Evolutionary conservation across 1,284 basidiomycete genomes (phyloP).

Genomic region (Ganoderma leucocontextum): DNA sequence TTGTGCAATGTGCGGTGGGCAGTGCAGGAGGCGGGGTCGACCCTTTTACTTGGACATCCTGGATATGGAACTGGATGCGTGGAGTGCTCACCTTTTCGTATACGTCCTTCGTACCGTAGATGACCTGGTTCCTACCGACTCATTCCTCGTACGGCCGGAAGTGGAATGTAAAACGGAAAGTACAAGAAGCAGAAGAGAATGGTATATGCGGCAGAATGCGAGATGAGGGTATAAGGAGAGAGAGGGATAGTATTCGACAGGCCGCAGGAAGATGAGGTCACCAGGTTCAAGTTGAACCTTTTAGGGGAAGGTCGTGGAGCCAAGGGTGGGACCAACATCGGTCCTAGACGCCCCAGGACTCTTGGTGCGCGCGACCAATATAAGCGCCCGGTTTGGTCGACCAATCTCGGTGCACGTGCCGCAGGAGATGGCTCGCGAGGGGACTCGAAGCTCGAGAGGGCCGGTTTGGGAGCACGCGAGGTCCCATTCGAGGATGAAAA

Average conservation of each 20-base stretch:
- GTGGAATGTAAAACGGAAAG: neutral
- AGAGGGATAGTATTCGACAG: too few relatives aligned
- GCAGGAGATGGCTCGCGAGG: too few relatives aligned
- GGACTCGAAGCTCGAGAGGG: too few relatives aligned
- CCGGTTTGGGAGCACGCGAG: too few relatives aligned
- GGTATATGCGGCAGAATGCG: neutral
- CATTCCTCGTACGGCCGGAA: neutral
- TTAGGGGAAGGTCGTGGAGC: too few relatives aligned
- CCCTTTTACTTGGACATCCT: conserved; percentile 59
- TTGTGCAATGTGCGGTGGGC: neutral
- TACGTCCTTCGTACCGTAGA: neutral
- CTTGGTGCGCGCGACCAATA: too few relatives aligned
- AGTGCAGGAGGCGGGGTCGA: conserved; percentile 44
- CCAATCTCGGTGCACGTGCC: too few relatives aligned
- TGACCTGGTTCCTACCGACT: neutral
- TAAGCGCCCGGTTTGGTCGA: too few relatives aligned
- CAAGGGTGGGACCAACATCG: too few relatives aligned
- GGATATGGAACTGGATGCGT: conserved; percentile 12
- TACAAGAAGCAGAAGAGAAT: neutral
- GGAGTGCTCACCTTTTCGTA: neutral
- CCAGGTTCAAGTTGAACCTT: neutral
- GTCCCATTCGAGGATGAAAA: too few relatives aligned
- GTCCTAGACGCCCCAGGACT: too few relatives aligned
- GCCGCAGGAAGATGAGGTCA: neutral
- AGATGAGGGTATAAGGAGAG: neutral